Evolutionary conservation across 202 grass and related monocot species (phyloP).

Genomic region (Saccharum hybrid): DNA sequence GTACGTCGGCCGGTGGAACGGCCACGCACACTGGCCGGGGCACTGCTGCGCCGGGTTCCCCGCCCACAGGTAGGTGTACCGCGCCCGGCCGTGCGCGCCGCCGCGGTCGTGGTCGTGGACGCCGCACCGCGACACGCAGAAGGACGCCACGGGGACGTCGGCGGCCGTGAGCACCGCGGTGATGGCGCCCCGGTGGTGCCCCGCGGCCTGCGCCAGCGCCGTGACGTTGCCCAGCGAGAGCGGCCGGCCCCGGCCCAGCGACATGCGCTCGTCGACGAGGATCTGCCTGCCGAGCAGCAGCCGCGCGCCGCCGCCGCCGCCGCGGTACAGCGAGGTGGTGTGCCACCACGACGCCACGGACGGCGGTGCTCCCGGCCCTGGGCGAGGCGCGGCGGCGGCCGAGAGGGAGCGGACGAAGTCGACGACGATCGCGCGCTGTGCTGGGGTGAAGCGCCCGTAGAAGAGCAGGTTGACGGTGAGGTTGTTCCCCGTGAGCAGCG

Average conservation of each 20-base stretch:
- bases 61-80: constrained; percentile 76
- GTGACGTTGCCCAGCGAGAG: constrained; percentile 58
- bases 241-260: constrained; percentile 50
- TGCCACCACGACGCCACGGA: constrained; percentile 85
- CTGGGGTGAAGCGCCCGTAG: constrained; percentile 70
- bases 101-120: constrained; percentile 48
- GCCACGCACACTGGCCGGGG: constrained; percentile 71
- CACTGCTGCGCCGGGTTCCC: constrained; percentile 71
- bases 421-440: constrained; percentile 67
- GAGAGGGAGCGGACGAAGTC: constrained; percentile 80
- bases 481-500: constrained; percentile 78
- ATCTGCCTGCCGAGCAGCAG: constrained; percentile 59
- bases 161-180: constrained; percentile 69
- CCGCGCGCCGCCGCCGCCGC: constrained; percentile 46
- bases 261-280: constrained; percentile 47
- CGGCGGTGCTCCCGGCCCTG: neutral
- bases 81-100: constrained; percentile 47
- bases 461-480: constrained; percentile 74
- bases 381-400: neutral
- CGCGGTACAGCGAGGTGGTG: constrained; percentile 62
- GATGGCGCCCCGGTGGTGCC: constrained; percentile 61
- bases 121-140: constrained; percentile 80
- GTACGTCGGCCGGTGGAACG: constrained; percentile 57
- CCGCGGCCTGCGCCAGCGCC: constrained; percentile 48
- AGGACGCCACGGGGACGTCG: constrained; percentile 61